A percentile compares a stretch with the other conserved stretches of the same genome.
phyloP scores from a whole-genome alignment of 345 rosid genomes.

The Physaria fendleri region DNA sequence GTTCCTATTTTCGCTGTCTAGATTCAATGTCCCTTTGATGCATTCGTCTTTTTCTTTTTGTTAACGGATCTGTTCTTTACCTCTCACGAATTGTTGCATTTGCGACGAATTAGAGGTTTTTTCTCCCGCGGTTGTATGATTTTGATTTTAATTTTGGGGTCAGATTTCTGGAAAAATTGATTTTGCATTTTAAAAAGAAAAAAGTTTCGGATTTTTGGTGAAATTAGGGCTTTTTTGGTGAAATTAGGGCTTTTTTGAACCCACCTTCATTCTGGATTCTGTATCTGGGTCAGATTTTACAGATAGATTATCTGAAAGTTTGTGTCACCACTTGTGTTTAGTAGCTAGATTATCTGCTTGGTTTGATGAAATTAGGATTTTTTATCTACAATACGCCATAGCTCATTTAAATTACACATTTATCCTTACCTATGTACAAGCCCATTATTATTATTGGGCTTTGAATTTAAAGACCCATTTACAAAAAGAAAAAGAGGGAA shows the following conservation, averaged over 20 bases:
- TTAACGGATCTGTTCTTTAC: background rate
- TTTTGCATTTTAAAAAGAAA: background rate
- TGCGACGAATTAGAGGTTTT: slow-evolving; percentile 15
- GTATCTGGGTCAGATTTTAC: too few species aligned
- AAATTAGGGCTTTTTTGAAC: too few species aligned
- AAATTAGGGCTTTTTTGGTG: too few species aligned
- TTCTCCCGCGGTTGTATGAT: too few species aligned
- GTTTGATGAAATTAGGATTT: background rate
- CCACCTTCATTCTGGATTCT: too few species aligned
- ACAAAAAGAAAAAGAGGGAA: too few species aligned
- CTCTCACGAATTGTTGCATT: background rate
- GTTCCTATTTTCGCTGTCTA: background rate
- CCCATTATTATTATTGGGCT: slow-evolving; percentile 6
- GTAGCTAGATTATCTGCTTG: background rate
- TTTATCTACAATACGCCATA: slow-evolving; percentile 19
- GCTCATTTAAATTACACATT: background rate
- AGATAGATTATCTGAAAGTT: too few species aligned
- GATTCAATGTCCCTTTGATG: background rate
- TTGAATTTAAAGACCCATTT: background rate
- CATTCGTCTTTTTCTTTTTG: background rate
- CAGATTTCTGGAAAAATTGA: background rate
- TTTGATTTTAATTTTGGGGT: too few species aligned
- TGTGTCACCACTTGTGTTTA: background rate
- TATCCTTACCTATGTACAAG: background rate
- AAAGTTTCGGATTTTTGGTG: background rate